Conservation (phyloP, 345 rosid genomes). For the Acer negundo region DNA sequence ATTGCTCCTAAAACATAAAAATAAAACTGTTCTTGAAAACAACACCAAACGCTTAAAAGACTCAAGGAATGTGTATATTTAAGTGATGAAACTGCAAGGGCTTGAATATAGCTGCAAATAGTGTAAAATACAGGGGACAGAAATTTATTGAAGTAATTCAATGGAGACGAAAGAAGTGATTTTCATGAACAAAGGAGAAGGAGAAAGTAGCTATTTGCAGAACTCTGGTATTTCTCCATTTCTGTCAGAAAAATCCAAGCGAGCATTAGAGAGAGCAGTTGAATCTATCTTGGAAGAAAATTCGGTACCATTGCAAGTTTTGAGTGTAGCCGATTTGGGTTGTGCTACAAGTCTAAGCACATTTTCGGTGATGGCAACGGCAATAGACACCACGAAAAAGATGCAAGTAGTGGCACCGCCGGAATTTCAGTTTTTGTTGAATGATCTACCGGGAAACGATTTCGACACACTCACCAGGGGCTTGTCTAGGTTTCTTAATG, state of each 20-base stretch:
- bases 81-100: too few species aligned
- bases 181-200: conserved; percentile 32
- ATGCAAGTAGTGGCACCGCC: conserved; percentile 6
- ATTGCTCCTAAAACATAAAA: too few species aligned
- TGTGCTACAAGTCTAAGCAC: conserved; percentile 23
- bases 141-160: too few species aligned
- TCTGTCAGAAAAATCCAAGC: conserved; percentile 4
- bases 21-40: too few species aligned
- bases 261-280: conserved; percentile 9
- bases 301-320: not conserved
- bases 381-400: not conserved
- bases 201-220: conserved; percentile 20
- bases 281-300: conserved; percentile 7
- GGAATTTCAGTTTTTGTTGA: conserved; percentile 19
- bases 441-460: conserved; percentile 4
- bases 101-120: too few species aligned
- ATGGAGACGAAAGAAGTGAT: conserved; percentile 23
- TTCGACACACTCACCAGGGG: conserved; percentile 27
- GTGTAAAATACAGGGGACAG: too few species aligned
- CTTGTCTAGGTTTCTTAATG: not conserved
- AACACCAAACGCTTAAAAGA: too few species aligned
- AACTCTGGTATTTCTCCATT: conserved; percentile 11
- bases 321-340: conserved; percentile 31
- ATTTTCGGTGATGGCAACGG: conserved; percentile 7
- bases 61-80: too few species aligned